Evolutionary conservation across 1,139 yeast species (phyloP).

Genomic region (Oligophagozyma castellii): DNA sequence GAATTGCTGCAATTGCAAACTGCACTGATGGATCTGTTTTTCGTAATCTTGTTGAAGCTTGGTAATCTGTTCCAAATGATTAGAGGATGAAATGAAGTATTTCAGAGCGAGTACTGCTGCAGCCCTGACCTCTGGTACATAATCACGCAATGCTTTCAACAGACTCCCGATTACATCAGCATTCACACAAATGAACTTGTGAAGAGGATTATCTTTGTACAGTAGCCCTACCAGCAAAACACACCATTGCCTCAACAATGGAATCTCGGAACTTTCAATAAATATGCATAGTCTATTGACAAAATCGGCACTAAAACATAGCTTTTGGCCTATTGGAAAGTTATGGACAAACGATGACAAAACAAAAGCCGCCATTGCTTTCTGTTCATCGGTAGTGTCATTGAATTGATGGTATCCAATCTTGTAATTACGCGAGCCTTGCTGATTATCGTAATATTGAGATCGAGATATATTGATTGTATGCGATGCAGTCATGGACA

Average conservation of each 20-base stretch:
- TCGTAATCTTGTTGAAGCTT: conserved; percentile 22
- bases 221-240: conserved; percentile 64
- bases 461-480: conserved; percentile 11
- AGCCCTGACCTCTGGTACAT: conserved; percentile 90
- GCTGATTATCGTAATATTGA: conserved; percentile 12
- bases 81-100: conserved; percentile 44
- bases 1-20: conserved; percentile 20
- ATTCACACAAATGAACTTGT: conserved; percentile 56
- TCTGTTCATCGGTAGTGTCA: conserved; percentile 56
- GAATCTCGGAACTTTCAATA: conserved; percentile 63
- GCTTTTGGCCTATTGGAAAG: conserved; percentile 65
- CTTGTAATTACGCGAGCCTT: conserved; percentile 6
- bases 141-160: conserved; percentile 54
- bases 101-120: conserved; percentile 68
- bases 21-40: conserved; percentile 22
- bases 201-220: conserved; percentile 63
- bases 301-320: conserved; percentile 64
- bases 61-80: conserved; percentile 24
- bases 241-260: conserved; percentile 87
- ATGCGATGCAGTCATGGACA: conserved; percentile 23
- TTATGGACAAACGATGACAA: conserved; percentile 72
- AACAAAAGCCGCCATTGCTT: conserved; percentile 92
- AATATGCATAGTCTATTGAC: conserved; percentile 55
- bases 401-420: conserved; percentile 18
- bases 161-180: conserved; percentile 51